Evolutionary conservation across 495 filamentous ascomycete species (phyloP), one percentile per base, ranked within the genome.

Genomic region (Neurospora hispaniola): DNA sequence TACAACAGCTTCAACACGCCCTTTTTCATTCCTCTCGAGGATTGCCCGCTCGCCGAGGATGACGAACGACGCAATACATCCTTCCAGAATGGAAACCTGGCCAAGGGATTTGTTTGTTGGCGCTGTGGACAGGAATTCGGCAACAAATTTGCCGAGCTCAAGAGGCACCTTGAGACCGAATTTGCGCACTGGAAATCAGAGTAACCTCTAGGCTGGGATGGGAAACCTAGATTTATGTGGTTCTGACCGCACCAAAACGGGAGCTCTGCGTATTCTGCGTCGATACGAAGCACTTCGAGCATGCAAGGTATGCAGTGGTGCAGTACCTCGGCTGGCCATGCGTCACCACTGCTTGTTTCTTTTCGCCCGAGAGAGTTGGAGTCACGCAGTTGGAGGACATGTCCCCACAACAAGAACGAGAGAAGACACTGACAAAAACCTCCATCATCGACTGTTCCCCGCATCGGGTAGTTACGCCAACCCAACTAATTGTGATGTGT

Each of bases 1-100:
- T 98, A 98, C 82, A 94, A 94, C 78, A 93, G 90, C 75, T 98
- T 99, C 81, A 86, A 89, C 27, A 97, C 94, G 42, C 85, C 86
- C n/a, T 99, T 99, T 79, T 90, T 99, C 38, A 86, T 98, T 3
- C 83, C 85, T 31, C 75, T 98, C n/a, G 90, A 89, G 23, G 92
- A 93, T 70, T 94, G 97, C 71, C 96, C 96, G 18, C 81, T 98
- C 43, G 85, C 84, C 0, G 69, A 81, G 66, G 85, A 90, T 66
- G 92, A 94, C 79, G 75, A 75, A 70, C 83, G 92, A 48, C 82
- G 90, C 72, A 79, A 89, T 75, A 84, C 87, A 73, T 83, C 86
- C 66, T 94, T 88, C 75, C 80, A 81, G 74, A 81, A 81, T 71
- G 77, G 44, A 35, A 81, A 81, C 70, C 77, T 94, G 74, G 78